Evolutionary conservation across 495 filamentous ascomycete genomes (phyloP), one percentile per base, ranked within the genome.

Genomic region (Chaetomium cochliodes): DNA sequence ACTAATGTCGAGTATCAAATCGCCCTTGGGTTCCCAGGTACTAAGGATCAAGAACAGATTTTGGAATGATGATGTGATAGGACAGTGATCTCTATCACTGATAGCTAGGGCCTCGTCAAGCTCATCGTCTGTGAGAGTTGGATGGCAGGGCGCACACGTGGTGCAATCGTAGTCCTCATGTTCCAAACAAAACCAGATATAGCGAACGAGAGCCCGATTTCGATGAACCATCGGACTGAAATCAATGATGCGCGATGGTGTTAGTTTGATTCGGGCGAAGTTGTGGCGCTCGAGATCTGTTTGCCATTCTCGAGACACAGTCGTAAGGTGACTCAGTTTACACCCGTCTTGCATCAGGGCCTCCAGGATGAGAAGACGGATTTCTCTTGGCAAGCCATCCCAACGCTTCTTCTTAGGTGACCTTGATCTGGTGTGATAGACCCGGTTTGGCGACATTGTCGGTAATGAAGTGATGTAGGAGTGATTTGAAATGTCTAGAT

Each of bases 301-400:
- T 62, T 77, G 76, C 69, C 75, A 78, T 63, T 76, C 76, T 75
- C 72, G 69, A 60, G 73, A 80, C 50, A 78, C 75, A 65, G 75
- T 70, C 65, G 73, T 73, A 50, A 75, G 74, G 58, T 51, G 60
- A 75, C 67, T 70, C 66, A 75, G 61, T 62, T 50, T 74, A 60
- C 68, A 70, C 41, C 67, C 70, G 69, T 72, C 68, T 66, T 72
- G 69, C 41, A 76, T 44, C 64, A 72, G 57, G 60, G 47, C 58
- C 64, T 66, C n/a, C 11, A 73, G 52, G 65, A 73, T 71, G 20
- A 69, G 50, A 20, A 67, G 64, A 12, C 66, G 66, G 63, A 73
- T 69, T 66, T 71, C 71, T 53, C 55, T 30, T 33, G 69, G 65
- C 54, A 69, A 69, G 63, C 58, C 9, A 52, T 28, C 22, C 49